Conservation (phyloP, 2,329 filamentous ascomycete genomes). For the Aureobasidium uvarum region DNA sequence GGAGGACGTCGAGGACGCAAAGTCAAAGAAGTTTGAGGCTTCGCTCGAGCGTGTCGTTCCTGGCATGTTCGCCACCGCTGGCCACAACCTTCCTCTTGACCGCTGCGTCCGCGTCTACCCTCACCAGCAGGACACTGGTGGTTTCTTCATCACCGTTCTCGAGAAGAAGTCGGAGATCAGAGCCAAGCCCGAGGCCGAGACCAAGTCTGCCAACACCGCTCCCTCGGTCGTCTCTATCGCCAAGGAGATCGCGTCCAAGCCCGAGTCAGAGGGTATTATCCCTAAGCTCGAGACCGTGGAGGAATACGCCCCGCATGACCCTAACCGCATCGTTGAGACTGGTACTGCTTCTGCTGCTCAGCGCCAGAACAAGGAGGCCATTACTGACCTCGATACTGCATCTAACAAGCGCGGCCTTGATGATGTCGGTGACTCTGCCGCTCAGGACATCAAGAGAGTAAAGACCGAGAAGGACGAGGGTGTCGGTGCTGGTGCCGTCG, state of each 20-base stretch:
- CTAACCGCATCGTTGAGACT: conserved; percentile 26
- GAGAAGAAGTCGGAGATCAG: conserved; percentile 88
- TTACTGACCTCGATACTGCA: conserved; percentile 4
- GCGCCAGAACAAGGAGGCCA: conserved; percentile 32
- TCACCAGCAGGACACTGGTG: conserved; percentile 92
- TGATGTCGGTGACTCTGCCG: conserved; percentile 37
- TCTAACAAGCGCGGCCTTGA: conserved; percentile 45
- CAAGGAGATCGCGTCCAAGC: conserved; percentile 42
- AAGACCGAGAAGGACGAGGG: conserved; percentile 37
- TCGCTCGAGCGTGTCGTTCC: conserved; percentile 68
- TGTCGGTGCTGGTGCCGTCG: conserved; percentile 31
- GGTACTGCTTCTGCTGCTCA: conserved; percentile 32
- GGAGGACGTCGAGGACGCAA: conserved; percentile 73
- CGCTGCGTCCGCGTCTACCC: conserved; percentile 92
- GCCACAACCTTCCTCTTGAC: conserved; percentile 70
- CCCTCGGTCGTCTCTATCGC: conserved; percentile 37
- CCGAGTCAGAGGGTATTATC: conserved; percentile 36
- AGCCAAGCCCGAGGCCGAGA: conserved; percentile 66
- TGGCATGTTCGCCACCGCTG: conserved; percentile 75
- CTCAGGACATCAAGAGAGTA: conserved; percentile 36
- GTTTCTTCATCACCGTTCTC: conserved; percentile 94
- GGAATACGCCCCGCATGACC: conserved; percentile 36
- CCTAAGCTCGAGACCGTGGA: conserved; percentile 34
- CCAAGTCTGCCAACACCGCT: conserved; percentile 41
- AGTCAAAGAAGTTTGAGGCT: conserved; percentile 55